Conservation (phyloP, 129 eudicot genomes). For the Gnaphalium uliginosum region DNA sequence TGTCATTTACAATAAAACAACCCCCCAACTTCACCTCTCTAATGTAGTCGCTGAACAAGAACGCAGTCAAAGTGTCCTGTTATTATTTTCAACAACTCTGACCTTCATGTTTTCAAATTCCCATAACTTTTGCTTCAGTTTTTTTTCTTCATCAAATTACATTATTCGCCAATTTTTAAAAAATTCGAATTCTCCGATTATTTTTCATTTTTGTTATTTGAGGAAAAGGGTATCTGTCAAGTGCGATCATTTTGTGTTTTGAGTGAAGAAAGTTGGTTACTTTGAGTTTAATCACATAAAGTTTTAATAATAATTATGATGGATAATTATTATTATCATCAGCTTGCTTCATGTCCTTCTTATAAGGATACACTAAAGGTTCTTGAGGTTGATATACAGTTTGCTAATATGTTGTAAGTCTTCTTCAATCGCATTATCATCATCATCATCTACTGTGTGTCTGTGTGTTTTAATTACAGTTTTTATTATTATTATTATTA, state of each 20-base stretch:
- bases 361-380: conserved; percentile 53
- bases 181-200: background rate
- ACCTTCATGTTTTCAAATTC: conserved; percentile 24
- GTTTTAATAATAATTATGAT: background rate
- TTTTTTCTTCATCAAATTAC: background rate
- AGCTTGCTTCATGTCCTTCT: conserved; percentile 42
- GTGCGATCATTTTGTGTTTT: conserved; percentile 27
- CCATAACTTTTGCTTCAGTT: conserved; percentile 15
- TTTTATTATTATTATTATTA: background rate
- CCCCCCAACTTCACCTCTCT: conserved; percentile 6
- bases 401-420: conserved; percentile 76
- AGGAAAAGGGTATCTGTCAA: conserved; percentile 10
- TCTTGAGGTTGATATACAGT: conserved; percentile 77
- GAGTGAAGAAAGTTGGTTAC: conserved; percentile 13
- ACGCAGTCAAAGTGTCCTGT: conserved; percentile 34
- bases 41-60: conserved; percentile 41
- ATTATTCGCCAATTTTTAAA: background rate
- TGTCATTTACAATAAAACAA: conserved; percentile 13
- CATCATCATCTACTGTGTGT: background rate
- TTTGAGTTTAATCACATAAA: background rate
- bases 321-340: conserved; percentile 43
- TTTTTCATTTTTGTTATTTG: background rate
- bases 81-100: conserved; percentile 27
- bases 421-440: conserved; percentile 4
- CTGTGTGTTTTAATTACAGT: conserved; percentile 1